These are phyloP conservation scores for Phaseolus lunatus DNA, from an alignment of 306 rosid genomes.

Conservation along the genomic window DNA sequence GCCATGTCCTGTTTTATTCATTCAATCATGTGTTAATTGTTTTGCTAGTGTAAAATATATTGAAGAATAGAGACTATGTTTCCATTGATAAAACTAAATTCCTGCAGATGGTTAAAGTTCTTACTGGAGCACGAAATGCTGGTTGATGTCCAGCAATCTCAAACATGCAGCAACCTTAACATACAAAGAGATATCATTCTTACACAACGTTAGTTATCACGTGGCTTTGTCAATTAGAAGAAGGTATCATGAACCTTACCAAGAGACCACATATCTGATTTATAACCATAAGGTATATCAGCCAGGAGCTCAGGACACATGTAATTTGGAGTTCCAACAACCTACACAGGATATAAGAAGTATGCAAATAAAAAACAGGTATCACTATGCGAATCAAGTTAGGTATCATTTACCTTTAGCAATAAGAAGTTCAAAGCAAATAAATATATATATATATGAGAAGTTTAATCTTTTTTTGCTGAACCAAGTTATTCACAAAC, in stretches of 20 bases:
- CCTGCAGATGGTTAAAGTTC: constrained; percentile 42
- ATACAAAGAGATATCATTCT: constrained; percentile 40
- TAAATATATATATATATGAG: background rate
- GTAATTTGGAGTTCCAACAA: constrained; percentile 85
- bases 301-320: constrained; percentile 97
- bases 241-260: constrained; percentile 61
- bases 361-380: constrained; percentile 25
- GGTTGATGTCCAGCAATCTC: constrained; percentile 92
- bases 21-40: constrained; percentile 36
- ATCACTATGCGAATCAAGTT: constrained; percentile 34
- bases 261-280: constrained; percentile 94
- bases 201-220: constrained; percentile 32
- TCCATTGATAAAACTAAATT: constrained; percentile 18
- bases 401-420: constrained; percentile 25
- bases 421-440: constrained; percentile 28
- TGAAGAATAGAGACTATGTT: constrained; percentile 38
- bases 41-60: background rate
- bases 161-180: constrained; percentile 91
- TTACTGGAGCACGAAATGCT: constrained; percentile 91
- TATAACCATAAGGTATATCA: constrained; percentile 92
- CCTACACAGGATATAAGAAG: constrained; percentile 56
- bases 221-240: constrained; percentile 35
- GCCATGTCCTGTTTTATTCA: constrained; percentile 85
- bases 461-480: background rate
- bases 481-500: background rate